Conservation (phyloP, 768 basidiomycete species). For the Mycena epipterygia region DNA sequence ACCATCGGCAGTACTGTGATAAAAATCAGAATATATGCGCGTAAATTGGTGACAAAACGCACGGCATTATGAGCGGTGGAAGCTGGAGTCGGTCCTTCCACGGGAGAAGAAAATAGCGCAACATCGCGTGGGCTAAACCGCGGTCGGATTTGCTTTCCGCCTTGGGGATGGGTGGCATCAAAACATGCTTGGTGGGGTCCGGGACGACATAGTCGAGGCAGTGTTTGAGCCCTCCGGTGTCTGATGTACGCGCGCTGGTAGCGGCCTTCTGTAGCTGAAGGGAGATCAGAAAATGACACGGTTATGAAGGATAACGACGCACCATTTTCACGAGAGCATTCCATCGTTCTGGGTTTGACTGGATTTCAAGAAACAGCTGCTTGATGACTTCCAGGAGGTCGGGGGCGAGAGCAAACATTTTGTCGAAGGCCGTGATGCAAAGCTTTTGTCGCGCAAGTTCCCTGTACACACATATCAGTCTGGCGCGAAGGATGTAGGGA, state of each 20-base stretch:
- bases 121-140: neutral
- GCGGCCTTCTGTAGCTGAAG: neutral
- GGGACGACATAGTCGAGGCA: neutral
- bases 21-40: neutral
- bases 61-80: neutral
- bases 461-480: no score
- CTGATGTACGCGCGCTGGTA: neutral
- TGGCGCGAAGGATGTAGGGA: neutral
- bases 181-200: neutral
- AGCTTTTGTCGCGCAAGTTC: no score
- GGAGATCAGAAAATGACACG: neutral
- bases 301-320: neutral
- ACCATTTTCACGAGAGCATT: neutral
- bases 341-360: neutral
- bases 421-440: no score
- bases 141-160: neutral
- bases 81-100: neutral
- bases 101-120: neutral
- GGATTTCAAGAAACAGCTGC: neutral
- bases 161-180: neutral
- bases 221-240: neutral
- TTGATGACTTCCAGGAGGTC: no score
- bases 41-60: neutral
- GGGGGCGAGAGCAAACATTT: no score
- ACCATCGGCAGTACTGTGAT: no score